Evolutionary conservation across 345 rosid genomes (phyloP).

Genomic region (Carallia pectinifolia): DNA sequence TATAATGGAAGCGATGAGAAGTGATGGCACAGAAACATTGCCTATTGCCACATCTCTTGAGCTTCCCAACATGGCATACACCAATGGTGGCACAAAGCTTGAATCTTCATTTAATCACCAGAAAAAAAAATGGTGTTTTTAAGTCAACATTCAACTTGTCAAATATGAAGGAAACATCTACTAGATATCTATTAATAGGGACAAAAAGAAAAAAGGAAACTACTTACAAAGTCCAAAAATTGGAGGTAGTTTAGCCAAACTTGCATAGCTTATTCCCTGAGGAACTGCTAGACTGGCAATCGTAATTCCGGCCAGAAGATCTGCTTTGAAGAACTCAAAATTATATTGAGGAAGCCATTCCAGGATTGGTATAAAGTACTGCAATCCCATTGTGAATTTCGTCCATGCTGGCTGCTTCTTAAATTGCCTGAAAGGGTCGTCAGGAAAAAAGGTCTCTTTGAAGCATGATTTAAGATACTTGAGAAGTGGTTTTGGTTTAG

Average conservation of each 20-base stretch:
- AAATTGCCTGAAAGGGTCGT: constrained; percentile 46
- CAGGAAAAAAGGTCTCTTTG: constrained; percentile 50
- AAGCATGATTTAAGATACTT: constrained; percentile 28
- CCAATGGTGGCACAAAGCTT: constrained; percentile 57
- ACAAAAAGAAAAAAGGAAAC: not conserved
- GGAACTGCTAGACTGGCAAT: constrained; percentile 60
- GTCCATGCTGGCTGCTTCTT: constrained; percentile 36
- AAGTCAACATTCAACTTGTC: not conserved
- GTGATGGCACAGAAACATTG: constrained; percentile 47
- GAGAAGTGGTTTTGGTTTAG: constrained; percentile 34
- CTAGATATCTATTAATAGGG: not conserved
- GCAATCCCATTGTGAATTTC: constrained; percentile 37
- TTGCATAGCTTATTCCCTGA: constrained; percentile 54
- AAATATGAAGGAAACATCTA: not conserved
- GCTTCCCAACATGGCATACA: constrained; percentile 53
- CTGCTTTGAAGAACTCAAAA: constrained; percentile 34
- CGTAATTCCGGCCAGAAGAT: constrained; percentile 49
- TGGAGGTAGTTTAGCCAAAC: constrained; percentile 47
- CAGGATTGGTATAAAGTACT: constrained; percentile 43
- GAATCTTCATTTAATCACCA: constrained; percentile 27
- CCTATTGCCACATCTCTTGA: constrained; percentile 51
- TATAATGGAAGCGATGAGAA: constrained; percentile 44
- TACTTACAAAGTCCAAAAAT: constrained; percentile 47
- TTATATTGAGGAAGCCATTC: constrained; percentile 48
- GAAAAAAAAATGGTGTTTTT: not conserved